These are phyloP conservation scores for Solanum chilense DNA, from an alignment of 257 asterid species.

Conservation along the genomic window DNA sequence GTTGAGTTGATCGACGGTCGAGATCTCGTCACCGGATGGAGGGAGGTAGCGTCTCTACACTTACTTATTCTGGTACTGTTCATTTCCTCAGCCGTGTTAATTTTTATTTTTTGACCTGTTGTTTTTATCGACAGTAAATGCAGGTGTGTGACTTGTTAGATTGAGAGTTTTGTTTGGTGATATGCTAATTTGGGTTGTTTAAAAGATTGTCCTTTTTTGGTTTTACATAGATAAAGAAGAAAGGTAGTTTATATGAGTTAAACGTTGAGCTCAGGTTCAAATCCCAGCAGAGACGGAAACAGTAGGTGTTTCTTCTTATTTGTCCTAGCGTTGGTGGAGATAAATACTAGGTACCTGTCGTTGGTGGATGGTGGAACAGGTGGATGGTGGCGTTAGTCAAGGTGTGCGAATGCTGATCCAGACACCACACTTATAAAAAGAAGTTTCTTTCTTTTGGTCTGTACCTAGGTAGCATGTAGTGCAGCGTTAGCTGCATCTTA, in stretches of 20 bases:
- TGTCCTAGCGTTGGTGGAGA: neutral
- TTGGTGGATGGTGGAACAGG: neutral
- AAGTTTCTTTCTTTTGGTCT: neutral
- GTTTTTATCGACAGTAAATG: neutral
- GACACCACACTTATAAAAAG: neutral
- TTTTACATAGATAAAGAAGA: neutral
- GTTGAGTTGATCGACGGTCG: slow-evolving; percentile 57
- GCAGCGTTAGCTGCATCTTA: neutral
- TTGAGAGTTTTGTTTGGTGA: neutral
- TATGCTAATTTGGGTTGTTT: neutral
- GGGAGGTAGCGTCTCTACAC: slow-evolving; percentile 97
- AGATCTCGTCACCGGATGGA: slow-evolving; percentile 95
- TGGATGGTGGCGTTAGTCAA: neutral
- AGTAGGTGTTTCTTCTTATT: neutral
- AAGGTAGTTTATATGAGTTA: neutral
- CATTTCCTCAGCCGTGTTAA: slow-evolving; percentile 34
- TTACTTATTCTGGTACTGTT: slow-evolving; percentile 82
- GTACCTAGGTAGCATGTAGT: neutral
- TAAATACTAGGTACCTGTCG: neutral
- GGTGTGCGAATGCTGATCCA: neutral
- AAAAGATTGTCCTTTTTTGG: neutral
- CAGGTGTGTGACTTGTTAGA: neutral
- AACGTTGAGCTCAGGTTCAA: neutral
- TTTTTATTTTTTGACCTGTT: neutral
- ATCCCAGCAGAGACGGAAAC: neutral